Conservation (phyloP, 1,284 basidiomycete genomes). For the Microbotryum lychnidis-dioicae region DNA sequence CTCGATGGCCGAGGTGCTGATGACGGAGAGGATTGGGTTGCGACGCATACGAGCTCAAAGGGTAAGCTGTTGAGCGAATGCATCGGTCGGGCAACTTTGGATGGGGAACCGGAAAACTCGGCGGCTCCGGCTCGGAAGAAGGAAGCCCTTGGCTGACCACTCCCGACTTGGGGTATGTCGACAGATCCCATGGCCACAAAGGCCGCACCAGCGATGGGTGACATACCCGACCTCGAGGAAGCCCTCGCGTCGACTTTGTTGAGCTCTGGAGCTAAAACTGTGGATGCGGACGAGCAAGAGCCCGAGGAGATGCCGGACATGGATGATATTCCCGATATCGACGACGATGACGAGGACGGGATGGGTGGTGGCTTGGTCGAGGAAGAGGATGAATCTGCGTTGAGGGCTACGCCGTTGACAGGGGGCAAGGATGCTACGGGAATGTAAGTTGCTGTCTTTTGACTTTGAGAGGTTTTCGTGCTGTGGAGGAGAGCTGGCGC, state of each 20-base stretch:
- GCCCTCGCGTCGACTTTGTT: constrained; percentile 6
- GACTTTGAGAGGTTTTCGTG: too few species aligned
- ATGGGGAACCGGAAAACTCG: too few species aligned
- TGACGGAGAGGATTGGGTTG: constrained; percentile 45
- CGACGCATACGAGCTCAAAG: constrained; percentile 39
- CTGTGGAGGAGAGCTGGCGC: too few species aligned
- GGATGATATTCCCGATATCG: constrained; percentile 89
- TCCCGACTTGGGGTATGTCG: too few species aligned
- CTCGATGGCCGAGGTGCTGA: constrained; percentile 40
- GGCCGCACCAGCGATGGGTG: constrained; percentile 52
- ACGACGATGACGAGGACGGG: constrained; percentile 53
- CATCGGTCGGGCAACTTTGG: too few species aligned
- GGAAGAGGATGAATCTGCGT: constrained; percentile 70
- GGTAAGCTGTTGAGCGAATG: constrained; percentile 1
- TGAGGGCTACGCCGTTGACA: constrained; percentile 33
- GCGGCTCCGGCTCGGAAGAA: too few species aligned
- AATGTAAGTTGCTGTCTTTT: too few species aligned
- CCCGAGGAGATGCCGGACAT: constrained; percentile 52
- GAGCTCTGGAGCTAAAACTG: neutral
- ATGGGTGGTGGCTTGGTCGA: constrained; percentile 55
- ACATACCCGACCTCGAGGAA: constrained; percentile 69
- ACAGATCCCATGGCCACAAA: neutral
- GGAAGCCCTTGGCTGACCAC: too few species aligned
- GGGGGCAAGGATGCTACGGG: neutral
- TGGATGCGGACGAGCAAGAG: neutral